Evolutionary conservation across 495 filamentous ascomycete species (phyloP).

Genomic region (Podospora didyma): DNA sequence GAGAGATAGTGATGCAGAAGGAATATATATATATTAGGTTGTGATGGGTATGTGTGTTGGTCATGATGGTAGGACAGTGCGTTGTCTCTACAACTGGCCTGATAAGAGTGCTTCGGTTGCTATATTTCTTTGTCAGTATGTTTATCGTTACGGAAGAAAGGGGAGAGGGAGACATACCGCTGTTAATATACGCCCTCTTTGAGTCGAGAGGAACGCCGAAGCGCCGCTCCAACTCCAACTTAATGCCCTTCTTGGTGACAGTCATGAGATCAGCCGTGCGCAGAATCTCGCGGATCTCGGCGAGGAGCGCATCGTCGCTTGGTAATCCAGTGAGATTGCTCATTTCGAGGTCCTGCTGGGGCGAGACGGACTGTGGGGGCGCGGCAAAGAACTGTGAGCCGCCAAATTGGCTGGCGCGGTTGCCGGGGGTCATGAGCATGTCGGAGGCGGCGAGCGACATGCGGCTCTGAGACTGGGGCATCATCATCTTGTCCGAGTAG

Average conservation of each 20-base stretch:
- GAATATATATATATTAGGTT: not conserved
- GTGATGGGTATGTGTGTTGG: not conserved
- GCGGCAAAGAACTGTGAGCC: constrained; percentile 49
- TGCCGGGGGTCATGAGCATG: constrained; percentile 35
- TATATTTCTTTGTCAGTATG: constrained; percentile 16
- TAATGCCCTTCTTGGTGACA: constrained; percentile 98
- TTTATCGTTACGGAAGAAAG: not conserved
- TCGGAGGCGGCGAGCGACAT: constrained; percentile 82
- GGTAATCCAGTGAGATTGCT: constrained; percentile 65
- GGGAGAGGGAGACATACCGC: constrained; percentile 56
- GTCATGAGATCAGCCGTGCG: constrained; percentile 91
- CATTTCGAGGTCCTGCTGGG: constrained; percentile 61
- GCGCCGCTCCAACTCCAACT: constrained; percentile 82
- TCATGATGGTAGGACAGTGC: not conserved
- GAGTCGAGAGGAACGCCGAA: constrained; percentile 79
- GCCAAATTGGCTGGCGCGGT: constrained; percentile 47
- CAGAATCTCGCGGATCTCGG: constrained; percentile 92
- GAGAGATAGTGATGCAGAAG: not conserved
- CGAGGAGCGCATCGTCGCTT: constrained; percentile 81
- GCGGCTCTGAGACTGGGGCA: constrained; percentile 35
- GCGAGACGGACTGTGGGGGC: constrained; percentile 5
- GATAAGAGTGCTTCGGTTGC: constrained; percentile 48
- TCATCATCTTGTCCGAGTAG: constrained; percentile 24
- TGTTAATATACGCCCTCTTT: constrained; percentile 87
- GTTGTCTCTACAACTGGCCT: constrained; percentile 35